These are phyloP conservation scores for Pestalotiopsis sp. DNA, from an alignment of 2,329 filamentous ascomycete species.

Conservation along the genomic window DNA sequence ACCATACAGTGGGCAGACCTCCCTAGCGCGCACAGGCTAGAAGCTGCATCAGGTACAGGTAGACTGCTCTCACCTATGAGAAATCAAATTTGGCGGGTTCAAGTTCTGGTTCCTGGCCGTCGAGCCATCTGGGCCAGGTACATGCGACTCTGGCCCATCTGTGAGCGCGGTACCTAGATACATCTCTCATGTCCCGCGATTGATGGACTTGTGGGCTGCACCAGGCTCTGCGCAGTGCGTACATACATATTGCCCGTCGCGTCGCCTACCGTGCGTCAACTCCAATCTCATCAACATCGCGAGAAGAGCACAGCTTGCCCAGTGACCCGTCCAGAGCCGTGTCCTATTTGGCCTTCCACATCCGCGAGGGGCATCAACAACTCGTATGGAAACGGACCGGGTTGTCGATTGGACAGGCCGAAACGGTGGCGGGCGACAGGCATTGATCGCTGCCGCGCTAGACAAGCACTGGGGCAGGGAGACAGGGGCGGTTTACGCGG, in stretches of 20 bases:
- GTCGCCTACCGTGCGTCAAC: neutral
- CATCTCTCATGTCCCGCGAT: neutral
- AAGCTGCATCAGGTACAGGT: neutral
- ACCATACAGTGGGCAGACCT: neutral
- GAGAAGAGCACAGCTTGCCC: neutral
- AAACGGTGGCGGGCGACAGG: constrained; percentile 11
- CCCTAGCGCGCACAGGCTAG: neutral
- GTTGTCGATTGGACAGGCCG: constrained; percentile 9
- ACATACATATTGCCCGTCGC: neutral
- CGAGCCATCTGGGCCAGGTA: neutral
- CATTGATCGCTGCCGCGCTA: constrained; percentile 15
- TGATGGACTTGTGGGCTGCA: neutral
- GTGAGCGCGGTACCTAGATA: neutral
- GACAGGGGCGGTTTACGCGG: constrained; percentile 11
- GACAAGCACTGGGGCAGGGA: constrained; percentile 11
- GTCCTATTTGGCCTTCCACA: constrained; percentile 7
- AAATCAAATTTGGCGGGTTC: neutral
- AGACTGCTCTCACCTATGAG: neutral
- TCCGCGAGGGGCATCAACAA: constrained; percentile 7
- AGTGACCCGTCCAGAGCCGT: neutral
- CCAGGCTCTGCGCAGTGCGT: too few relatives aligned
- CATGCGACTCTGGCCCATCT: neutral
- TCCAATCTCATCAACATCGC: neutral
- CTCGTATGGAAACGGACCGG: constrained; percentile 3
- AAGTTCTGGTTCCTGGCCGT: neutral